Percentiles rank a stretch among this genome's conserved stretches.
Conservation (phyloP, 768 basidiomycete genomes). For the Pholiota conissans region DNA sequence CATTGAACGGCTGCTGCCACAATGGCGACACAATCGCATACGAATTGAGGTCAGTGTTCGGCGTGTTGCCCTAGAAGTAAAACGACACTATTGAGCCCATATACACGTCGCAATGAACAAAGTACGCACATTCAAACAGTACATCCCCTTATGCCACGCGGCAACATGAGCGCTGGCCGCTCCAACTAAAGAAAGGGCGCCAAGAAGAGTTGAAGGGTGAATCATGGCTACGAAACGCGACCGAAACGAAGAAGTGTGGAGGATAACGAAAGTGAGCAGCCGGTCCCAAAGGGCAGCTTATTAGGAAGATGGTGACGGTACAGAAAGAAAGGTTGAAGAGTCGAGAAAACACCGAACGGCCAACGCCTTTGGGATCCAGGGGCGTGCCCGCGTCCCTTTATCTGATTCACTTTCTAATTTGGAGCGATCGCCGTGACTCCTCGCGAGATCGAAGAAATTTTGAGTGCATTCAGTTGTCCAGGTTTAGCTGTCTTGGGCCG, state of each 20-base stretch:
- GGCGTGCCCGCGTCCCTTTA: background rate
- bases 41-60: conserved; percentile 36
- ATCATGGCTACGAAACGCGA: background rate
- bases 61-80: conserved; percentile 27
- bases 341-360: background rate
- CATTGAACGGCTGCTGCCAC: conserved; percentile 37
- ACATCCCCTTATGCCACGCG: conserved; percentile 44
- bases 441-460: background rate
- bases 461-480: background rate
- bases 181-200: conserved; percentile 13
- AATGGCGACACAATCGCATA: conserved; percentile 39
- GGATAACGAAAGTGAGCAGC: background rate
- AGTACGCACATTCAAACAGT: conserved; percentile 40
- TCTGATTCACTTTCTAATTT: background rate
- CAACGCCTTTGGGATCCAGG: too few species aligned
- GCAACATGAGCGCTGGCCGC: conserved; percentile 40
- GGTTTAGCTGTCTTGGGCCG: background rate
- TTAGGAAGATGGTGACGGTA: background rate
- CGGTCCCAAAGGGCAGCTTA: background rate
- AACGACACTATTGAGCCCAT: background rate
- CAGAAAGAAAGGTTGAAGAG: background rate
- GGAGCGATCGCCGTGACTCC: background rate
- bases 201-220: conserved; percentile 3
- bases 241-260: background rate
- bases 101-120: background rate